Evolutionary conservation across 768 basidiomycete genomes (phyloP), one percentile per base, ranked within the genome.

Genomic region (Xanthoconium purpureum): DNA sequence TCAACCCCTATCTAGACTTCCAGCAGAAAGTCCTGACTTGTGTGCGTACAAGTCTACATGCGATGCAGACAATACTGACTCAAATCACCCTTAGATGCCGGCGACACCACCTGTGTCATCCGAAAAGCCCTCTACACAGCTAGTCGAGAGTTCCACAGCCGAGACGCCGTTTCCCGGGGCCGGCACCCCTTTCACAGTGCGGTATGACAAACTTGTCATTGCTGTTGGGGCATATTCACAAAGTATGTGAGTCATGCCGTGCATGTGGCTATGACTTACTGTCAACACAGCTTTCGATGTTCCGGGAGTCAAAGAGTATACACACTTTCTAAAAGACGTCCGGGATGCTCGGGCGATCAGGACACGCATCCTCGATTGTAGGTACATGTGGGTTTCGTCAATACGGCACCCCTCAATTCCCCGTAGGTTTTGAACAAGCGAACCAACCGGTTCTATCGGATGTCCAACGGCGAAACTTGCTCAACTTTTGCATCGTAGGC

Each of bases 401-500:
- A 20, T 50, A 49, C 44, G 52, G 36, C 55, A 39, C 33, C 35
- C 56, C 35, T 47, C 15, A 55, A 44, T 36, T 13, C 13, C 17
- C 2, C 38, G 0, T 58, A 84, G 87, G 87, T 67, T 91, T 95
- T 56, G 92, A 94, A 66, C 88, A 91, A 64, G 93, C 93, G 3
- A 87, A 85, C 62, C 87, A 91, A 61, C 93, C 92, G 0, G 84
- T 79, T 2, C 73, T 91, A 14, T 83, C 88, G 1, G 91, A 92
- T 55, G 73, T 81, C 38, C 84, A 95, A 61, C 82, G 89, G 47
- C 76, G 84, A 52, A 84, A 86, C 57, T 73, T 95, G 13, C 80
- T 95, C 24, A 86, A 91, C 59, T 95, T 95, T 66, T 92, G 90
- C 57, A 83, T 95, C 47, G 91, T 94, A 46, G 94, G 93, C 73